Percentiles rank a stretch among this genome's conserved stretches.
Conservation (phyloP, 169 alveolate genomes). For the Eimeria tenella region DNA sequence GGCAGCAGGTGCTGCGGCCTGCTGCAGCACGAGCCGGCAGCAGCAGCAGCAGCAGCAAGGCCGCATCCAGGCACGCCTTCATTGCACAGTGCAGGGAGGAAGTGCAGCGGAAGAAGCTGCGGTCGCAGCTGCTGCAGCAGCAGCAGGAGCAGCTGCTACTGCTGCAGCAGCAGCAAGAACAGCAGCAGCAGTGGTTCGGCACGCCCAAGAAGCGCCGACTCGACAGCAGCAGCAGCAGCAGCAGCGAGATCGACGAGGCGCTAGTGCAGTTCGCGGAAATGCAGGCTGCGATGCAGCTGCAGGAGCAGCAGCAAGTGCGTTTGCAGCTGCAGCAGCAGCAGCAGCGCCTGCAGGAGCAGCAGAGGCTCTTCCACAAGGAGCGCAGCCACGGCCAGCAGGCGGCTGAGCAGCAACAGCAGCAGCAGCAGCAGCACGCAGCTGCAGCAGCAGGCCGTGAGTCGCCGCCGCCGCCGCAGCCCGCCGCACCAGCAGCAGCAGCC, state of each 20-base stretch:
- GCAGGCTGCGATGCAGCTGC: constrained; percentile 54
- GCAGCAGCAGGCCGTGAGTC: background rate
- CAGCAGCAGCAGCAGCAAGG: constrained; percentile 1
- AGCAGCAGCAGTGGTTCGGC: background rate
- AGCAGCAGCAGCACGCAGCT: constrained; percentile 8
- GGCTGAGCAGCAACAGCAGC: background rate
- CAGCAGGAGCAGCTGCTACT: constrained; percentile 12
- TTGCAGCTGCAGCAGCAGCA: constrained; percentile 10
- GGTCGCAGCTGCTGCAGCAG: constrained; percentile 60
- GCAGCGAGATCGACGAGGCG: constrained; percentile 34
- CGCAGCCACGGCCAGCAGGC: background rate
- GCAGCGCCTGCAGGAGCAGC: constrained; percentile 39
- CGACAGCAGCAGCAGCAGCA: constrained; percentile 42
- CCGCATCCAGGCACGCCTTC: background rate
- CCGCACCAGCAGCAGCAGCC: constrained; percentile 8
- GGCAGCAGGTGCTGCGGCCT: constrained; percentile 58
- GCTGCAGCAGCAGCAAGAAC: background rate
- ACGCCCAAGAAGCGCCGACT: background rate
- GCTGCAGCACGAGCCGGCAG: constrained; percentile 14
- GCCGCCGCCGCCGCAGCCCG: background rate
- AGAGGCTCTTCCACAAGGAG: background rate
- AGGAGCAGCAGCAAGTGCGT: constrained; percentile 46
- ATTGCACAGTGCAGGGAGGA: constrained; percentile 32
- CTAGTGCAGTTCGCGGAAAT: constrained; percentile 30
- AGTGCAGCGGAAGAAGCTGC: constrained; percentile 18